A percentile compares a stretch with the other conserved stretches of the same genome.
Evolutionary conservation across 108 stramenopile genomes (phyloP).

Genomic region (Discostella pseudostelligera): DNA sequence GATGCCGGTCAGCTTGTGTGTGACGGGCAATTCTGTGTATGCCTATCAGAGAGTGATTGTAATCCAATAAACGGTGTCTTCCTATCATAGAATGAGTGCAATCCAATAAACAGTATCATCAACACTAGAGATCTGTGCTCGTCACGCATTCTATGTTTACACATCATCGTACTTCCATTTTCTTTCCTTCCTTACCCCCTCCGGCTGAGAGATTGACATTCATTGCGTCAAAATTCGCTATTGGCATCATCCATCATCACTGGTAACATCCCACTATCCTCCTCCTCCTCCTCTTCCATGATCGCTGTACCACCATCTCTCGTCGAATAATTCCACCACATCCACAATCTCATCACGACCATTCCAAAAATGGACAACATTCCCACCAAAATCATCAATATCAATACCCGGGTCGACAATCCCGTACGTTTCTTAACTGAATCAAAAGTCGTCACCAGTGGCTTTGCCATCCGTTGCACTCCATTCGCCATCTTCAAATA

Average conservation of each 20-base stretch:
- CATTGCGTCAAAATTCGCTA: slow-evolving; percentile 24
- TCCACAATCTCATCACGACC: slow-evolving; percentile 2
- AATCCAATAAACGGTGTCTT: no score
- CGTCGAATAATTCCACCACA: slow-evolving; percentile 15
- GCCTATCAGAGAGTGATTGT: no score
- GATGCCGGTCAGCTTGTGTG: no score
- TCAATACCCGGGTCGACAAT: slow-evolving; percentile 23
- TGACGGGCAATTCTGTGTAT: no score
- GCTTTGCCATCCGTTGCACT: slow-evolving; percentile 47
- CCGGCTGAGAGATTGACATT: no score
- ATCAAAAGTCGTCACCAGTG: slow-evolving; percentile 42
- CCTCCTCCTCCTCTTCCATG: background rate
- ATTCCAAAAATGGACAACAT: background rate
- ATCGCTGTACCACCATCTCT: background rate
- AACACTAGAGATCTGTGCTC: no score
- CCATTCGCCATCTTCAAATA: slow-evolving; percentile 51
- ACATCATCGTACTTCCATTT: no score
- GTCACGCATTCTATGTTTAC: no score
- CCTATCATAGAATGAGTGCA: no score
- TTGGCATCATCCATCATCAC: slow-evolving; percentile 9
- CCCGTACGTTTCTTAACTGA: slow-evolving; percentile 30
- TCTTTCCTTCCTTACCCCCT: no score
- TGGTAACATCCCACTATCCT: slow-evolving; percentile 1
- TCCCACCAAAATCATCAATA: slow-evolving; percentile 23
- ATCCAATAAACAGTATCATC: no score